phyloP scores from a whole-genome alignment of 768 basidiomycete genomes.

The Austroboletus festivus region DNA sequence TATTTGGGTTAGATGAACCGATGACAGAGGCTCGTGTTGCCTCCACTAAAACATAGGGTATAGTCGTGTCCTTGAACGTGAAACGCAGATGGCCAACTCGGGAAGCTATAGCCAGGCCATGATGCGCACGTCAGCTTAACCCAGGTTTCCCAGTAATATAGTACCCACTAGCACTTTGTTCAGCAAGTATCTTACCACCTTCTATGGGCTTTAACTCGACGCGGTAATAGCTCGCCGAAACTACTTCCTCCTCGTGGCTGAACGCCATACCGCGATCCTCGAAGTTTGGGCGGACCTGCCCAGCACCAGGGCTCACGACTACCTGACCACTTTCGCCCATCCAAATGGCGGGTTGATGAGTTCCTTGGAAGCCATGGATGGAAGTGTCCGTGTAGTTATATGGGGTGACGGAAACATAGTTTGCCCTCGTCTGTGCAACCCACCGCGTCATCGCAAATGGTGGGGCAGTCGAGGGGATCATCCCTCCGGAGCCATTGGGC shows the following conservation, averaged over 20 bases:
- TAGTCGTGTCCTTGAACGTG: conserved; percentile 46
- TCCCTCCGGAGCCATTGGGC: conserved; percentile 70
- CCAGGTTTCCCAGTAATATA: not conserved
- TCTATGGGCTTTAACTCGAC: conserved; percentile 53
- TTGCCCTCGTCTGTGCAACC: conserved; percentile 76
- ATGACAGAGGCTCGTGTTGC: conserved; percentile 61
- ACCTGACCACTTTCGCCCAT: conserved; percentile 78
- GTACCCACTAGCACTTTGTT: conserved; percentile 61
- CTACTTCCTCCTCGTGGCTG: conserved; percentile 49
- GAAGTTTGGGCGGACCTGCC: conserved; percentile 49
- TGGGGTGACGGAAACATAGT: conserved; percentile 71
- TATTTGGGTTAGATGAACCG: conserved; percentile 46
- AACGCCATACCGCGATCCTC: conserved; percentile 57
- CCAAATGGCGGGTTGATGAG: conserved; percentile 86
- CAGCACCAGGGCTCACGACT: conserved; percentile 56
- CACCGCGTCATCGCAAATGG: conserved; percentile 87
- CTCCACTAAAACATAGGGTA: conserved; percentile 65
- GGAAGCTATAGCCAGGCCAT: conserved; percentile 46
- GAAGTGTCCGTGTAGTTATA: conserved; percentile 59
- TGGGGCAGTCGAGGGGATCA: conserved; percentile 74
- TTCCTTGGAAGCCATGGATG: conserved; percentile 76
- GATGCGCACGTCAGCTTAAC: conserved; percentile 1
- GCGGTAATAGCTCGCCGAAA: conserved; percentile 53
- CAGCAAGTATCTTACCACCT: conserved; percentile 50
- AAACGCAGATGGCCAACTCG: conserved; percentile 74